These are phyloP conservation scores for Lepidium didymum DNA, from an alignment of 345 rosid genomes.

Conservation along the genomic window DNA sequence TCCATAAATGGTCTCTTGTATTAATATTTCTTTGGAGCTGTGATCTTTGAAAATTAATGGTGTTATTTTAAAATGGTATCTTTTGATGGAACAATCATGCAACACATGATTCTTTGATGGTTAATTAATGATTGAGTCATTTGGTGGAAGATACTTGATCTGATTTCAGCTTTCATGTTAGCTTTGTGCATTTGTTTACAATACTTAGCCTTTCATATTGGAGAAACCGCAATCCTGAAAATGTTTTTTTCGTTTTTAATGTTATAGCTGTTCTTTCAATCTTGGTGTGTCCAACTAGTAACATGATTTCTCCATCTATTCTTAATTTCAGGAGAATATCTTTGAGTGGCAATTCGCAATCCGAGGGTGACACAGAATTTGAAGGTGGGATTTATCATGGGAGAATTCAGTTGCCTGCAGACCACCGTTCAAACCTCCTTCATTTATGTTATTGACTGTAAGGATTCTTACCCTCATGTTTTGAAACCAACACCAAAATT, in stretches of 20 bases:
- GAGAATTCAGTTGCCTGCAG: constrained; percentile 87
- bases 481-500: constrained; percentile 90
- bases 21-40: not conserved
- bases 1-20: not conserved
- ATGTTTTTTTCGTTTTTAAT: not conserved
- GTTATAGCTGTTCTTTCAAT: not conserved
- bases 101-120: not conserved
- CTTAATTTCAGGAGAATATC: constrained; percentile 61
- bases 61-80: not conserved
- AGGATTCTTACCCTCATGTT: constrained; percentile 22
- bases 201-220: not conserved
- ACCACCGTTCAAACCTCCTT: constrained; percentile 94
- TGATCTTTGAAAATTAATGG: not conserved
- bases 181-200: not conserved
- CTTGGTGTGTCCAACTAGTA: not conserved
- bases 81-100: not conserved
- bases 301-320: not conserved
- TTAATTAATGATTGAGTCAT: not conserved
- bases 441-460: constrained; percentile 79
- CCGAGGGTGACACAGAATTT: constrained; percentile 72
- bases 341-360: constrained; percentile 99
- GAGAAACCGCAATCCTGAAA: not conserved
- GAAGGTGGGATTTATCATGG: constrained; percentile 99
- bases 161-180: not conserved
- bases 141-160: not conserved